Evolutionary conservation across 345 rosid species (phyloP), one percentile per base, ranked within the genome.

Genomic region (Hevea brasiliensis): DNA sequence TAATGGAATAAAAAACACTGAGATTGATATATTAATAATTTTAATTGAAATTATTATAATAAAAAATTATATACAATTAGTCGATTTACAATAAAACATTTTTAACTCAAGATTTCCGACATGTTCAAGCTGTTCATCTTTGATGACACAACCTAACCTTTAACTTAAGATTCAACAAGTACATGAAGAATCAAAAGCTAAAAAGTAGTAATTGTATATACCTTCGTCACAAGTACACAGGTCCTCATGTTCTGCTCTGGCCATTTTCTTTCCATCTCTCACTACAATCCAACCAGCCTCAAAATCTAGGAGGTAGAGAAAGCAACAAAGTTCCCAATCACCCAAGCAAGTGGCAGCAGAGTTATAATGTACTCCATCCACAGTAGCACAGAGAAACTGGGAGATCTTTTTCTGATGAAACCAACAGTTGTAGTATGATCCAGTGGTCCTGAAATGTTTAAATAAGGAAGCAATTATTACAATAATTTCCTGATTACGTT

Each of bases 141-240:
- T n/a, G 44, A 37, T n/a, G 40, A 51, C 40, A 8, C 60, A 48
- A 37, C 23, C 29, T 26, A 51, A 24, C 63, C 69, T 75, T 62
- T 70, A 29, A 59, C 41, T 29, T 10, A 59, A 68, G 23, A 27
- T 23, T 7, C 27, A 51, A 66, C 37, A 32, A 32, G 71, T 26
- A 41, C 24, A 66, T 32, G 23, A 65, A 66, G 37, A 1, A 69
- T 14, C 29, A 41, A 23, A 66, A 53, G 63, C 13, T 47, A 41
- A 27, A 71, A 14, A 45, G 14, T 51, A 40, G 13, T 2, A 27
- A 41, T 35, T n/a, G 37, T 12, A 21, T 37, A 67, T 72, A 67
- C 69, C 81, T 77, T 54, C 37, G 66, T 41, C 41, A 50, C 58
- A 66, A n/a, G n/a, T n/a, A n/a, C n/a, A n/a, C n/a, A n/a, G n/a